A percentile compares a stretch with the other conserved stretches of the same genome.
Evolutionary conservation across 1,284 basidiomycete genomes (phyloP).

Genomic region (Porogramme epimiltina): DNA sequence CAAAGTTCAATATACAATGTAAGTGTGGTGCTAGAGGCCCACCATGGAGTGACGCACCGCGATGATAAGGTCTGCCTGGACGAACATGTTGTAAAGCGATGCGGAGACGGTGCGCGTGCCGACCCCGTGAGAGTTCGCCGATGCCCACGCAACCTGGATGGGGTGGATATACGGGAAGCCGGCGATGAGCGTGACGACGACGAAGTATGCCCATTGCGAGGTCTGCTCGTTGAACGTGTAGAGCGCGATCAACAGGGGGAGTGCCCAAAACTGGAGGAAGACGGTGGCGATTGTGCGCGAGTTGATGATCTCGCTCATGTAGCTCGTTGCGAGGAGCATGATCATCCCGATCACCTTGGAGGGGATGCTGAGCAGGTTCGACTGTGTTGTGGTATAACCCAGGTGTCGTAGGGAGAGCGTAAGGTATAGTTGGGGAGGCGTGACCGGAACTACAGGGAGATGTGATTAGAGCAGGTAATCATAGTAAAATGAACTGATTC

Average conservation of each 20-base stretch:
- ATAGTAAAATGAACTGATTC: constrained; percentile 25
- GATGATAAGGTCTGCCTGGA: constrained; percentile 54
- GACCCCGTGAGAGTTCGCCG: constrained; percentile 61
- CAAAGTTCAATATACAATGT: neutral
- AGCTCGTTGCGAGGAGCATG: constrained; percentile 47
- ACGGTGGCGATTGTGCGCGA: constrained; percentile 56
- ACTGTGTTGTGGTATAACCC: constrained; percentile 62
- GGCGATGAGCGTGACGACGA: constrained; percentile 55
- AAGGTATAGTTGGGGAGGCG: constrained; percentile 57
- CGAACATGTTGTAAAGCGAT: constrained; percentile 64
- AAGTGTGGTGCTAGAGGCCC: neutral
- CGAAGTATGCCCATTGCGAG: constrained; percentile 62
- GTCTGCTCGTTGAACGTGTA: constrained; percentile 54
- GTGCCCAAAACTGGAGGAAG: constrained; percentile 60
- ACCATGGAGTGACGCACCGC: constrained; percentile 38
- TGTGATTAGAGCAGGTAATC: constrained; percentile 27
- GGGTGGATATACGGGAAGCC: constrained; percentile 51
- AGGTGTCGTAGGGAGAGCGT: constrained; percentile 61
- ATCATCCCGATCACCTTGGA: constrained; percentile 38
- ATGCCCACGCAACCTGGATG: constrained; percentile 61
- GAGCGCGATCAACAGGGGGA: constrained; percentile 59
- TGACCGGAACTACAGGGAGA: constrained; percentile 44
- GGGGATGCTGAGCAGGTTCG: constrained; percentile 65
- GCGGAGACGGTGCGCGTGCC: constrained; percentile 60
- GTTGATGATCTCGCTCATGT: constrained; percentile 56